Percentiles rank a stretch among this genome's conserved stretches.
Evolutionary conservation across 495 filamentous ascomycete species (phyloP).

Genomic region (Symbiotaphrina buchneri): DNA sequence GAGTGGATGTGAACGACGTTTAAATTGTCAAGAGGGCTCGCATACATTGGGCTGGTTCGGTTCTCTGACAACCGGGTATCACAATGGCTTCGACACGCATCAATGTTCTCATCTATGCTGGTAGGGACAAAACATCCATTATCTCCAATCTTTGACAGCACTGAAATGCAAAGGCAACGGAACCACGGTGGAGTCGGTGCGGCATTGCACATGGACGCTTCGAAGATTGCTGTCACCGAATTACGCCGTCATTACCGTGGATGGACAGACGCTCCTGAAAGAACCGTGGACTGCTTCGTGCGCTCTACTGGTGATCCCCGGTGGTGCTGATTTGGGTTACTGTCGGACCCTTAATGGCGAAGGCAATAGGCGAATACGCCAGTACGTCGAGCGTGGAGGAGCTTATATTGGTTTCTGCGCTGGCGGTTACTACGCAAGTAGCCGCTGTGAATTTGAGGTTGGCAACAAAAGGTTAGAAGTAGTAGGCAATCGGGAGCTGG

Average conservation of each 20-base stretch:
- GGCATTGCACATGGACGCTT: conserved; percentile 72
- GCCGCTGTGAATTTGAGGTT: conserved; percentile 75
- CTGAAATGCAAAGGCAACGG: conserved; percentile 70
- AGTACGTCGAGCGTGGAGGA: conserved; percentile 74
- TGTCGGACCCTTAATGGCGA: conserved; percentile 70
- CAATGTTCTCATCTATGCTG: conserved; percentile 79
- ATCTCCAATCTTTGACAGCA: conserved; percentile 4
- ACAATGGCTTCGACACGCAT: conserved; percentile 43
- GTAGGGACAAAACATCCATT: conserved; percentile 4
- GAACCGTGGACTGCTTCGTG: conserved; percentile 84
- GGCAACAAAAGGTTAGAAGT: conserved; percentile 67
- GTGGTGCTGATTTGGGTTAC: conserved; percentile 87
- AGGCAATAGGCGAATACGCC: conserved; percentile 62
- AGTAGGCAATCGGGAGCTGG: conserved; percentile 63
- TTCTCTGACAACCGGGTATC: too few relatives aligned
- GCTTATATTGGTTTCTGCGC: conserved; percentile 82
- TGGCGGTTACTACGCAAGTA: conserved; percentile 75
- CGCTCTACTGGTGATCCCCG: conserved; percentile 76
- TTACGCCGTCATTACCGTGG: conserved; percentile 79
- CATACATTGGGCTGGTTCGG: too few relatives aligned
- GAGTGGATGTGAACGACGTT: too few relatives aligned
- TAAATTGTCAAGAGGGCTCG: too few relatives aligned
- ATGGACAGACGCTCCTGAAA: conserved; percentile 54
- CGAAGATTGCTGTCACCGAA: conserved; percentile 76
- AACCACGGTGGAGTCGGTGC: conserved; percentile 67